Evolutionary conservation across 2,329 filamentous ascomycete genomes (phyloP).

Genomic region (Didymella pomorum): DNA sequence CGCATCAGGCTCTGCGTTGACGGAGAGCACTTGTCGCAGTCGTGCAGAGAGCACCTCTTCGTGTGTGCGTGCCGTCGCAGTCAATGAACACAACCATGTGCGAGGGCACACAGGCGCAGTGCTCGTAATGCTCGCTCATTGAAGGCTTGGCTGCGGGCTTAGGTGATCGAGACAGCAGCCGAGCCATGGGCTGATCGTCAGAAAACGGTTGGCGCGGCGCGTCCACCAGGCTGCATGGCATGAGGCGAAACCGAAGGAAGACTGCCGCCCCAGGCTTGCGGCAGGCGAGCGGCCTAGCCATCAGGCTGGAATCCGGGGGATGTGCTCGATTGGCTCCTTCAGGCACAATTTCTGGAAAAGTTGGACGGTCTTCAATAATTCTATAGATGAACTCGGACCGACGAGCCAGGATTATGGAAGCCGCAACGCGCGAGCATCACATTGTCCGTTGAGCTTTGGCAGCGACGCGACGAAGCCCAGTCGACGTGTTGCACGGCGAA

Average conservation of each 20-base stretch:
- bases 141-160: constrained; percentile 1
- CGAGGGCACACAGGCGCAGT: constrained; percentile 5
- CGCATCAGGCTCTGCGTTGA: neutral
- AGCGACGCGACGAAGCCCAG: too few relatives aligned
- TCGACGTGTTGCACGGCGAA: neutral
- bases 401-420: constrained; percentile 5
- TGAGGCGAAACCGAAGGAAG: constrained; percentile 13
- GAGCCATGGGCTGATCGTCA: constrained; percentile 6
- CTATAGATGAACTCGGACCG: constrained; percentile 18
- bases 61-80: constrained; percentile 1
- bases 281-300: constrained; percentile 18
- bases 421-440: neutral
- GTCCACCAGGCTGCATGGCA: constrained; percentile 6
- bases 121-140: neutral
- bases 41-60: constrained; percentile 1
- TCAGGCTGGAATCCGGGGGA: constrained; percentile 19
- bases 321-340: constrained; percentile 15
- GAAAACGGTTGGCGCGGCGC: constrained; percentile 11
- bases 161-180: constrained; percentile 6
- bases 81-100: neutral
- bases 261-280: constrained; percentile 5
- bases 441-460: neutral
- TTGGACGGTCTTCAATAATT: neutral
- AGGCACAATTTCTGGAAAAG: neutral
- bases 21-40: neutral